Percentiles rank a stretch among this genome's conserved stretches.
phyloP scores from a whole-genome alignment of 768 basidiomycete genomes.

The Lactarius tabidus region DNA sequence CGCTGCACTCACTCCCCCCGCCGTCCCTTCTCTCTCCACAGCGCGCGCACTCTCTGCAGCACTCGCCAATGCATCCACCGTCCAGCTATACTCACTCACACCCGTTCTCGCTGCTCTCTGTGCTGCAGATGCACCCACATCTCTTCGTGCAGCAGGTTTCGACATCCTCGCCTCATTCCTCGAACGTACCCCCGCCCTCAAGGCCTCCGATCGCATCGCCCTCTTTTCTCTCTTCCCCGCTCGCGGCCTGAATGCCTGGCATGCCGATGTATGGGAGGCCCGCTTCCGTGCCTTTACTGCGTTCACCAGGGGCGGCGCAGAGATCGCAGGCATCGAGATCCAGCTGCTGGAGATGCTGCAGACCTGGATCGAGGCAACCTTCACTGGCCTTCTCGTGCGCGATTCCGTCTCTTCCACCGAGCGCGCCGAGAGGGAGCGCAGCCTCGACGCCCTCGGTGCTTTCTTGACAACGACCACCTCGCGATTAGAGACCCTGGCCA shows the following conservation, averaged over 20 bases:
- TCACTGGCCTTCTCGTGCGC: slow-evolving; percentile 42
- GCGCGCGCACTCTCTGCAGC: slow-evolving; percentile 53
- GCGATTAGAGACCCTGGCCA: slow-evolving; percentile 50
- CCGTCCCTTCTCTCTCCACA: slow-evolving; percentile 62
- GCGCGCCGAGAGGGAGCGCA: slow-evolving; percentile 57
- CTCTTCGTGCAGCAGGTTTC: slow-evolving; percentile 63
- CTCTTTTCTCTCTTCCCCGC: slow-evolving; percentile 62
- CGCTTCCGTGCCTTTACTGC: slow-evolving; percentile 64
- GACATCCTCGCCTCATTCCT: slow-evolving; percentile 70
- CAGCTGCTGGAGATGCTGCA: slow-evolving; percentile 52
- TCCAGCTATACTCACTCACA: slow-evolving; percentile 43
- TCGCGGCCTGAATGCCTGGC: slow-evolving; percentile 45
- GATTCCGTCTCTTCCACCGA: slow-evolving; percentile 35
- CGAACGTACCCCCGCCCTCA: slow-evolving; percentile 51
- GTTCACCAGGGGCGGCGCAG: slow-evolving; percentile 55
- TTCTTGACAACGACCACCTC: slow-evolving; percentile 53
- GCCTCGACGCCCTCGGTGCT: slow-evolving; percentile 54
- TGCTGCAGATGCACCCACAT: slow-evolving; percentile 45
- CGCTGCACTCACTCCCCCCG: slow-evolving; percentile 44
- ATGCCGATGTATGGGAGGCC: slow-evolving; percentile 64
- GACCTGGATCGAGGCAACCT: slow-evolving; percentile 64
- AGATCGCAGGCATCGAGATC: slow-evolving; percentile 62
- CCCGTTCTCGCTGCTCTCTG: slow-evolving; percentile 63
- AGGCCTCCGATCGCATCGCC: slow-evolving; percentile 55
- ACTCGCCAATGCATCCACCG: slow-evolving; percentile 49